Conservation (phyloP, 2,329 filamentous ascomycete genomes). For the Pyricularia sp. region DNA sequence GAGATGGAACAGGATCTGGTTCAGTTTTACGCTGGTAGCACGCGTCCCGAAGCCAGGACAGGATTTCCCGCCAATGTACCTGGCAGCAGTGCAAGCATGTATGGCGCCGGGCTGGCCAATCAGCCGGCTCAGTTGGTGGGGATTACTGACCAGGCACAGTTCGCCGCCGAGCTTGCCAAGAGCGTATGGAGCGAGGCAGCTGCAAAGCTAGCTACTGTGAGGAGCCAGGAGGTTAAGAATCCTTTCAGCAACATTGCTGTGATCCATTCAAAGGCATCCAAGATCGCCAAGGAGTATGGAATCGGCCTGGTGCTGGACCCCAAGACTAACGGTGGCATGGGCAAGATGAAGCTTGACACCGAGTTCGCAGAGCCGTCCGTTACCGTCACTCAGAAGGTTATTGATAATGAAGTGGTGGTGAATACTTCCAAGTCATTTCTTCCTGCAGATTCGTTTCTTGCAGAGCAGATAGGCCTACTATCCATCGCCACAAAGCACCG, state of each 20-base stretch:
- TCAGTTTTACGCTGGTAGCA: slow-evolving; percentile 43
- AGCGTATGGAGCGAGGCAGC: slow-evolving; percentile 54
- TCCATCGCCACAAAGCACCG: slow-evolving; percentile 75
- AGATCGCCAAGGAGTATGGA: slow-evolving; percentile 45
- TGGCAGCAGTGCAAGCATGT: slow-evolving; percentile 44
- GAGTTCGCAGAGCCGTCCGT: slow-evolving; percentile 39
- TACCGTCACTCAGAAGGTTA: slow-evolving; percentile 41
- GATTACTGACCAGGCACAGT: slow-evolving; percentile 45
- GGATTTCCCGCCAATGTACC: slow-evolving; percentile 43
- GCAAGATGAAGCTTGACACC: slow-evolving; percentile 34
- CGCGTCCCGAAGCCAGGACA: slow-evolving; percentile 31
- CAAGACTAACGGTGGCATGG: slow-evolving; percentile 32
- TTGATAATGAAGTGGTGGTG: slow-evolving; percentile 48
- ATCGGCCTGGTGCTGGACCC: slow-evolving; percentile 41
- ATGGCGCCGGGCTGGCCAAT: slow-evolving; percentile 52
- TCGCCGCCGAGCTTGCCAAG: slow-evolving; percentile 51
- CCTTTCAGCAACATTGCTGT: slow-evolving; percentile 58
- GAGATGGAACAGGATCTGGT: slow-evolving; percentile 77
- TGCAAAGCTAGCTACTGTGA: slow-evolving; percentile 42
- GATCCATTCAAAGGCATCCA: slow-evolving; percentile 43
- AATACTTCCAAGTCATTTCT: slow-evolving; percentile 56
- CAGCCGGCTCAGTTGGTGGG: slow-evolving; percentile 39
- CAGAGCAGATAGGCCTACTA: slow-evolving; percentile 70
- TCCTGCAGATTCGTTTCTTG: slow-evolving; percentile 60
- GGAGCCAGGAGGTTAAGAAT: slow-evolving; percentile 58